Evolutionary conservation across 176 grass and related monocot species (phyloP).

Genomic region (Aechmea fasciata): DNA sequence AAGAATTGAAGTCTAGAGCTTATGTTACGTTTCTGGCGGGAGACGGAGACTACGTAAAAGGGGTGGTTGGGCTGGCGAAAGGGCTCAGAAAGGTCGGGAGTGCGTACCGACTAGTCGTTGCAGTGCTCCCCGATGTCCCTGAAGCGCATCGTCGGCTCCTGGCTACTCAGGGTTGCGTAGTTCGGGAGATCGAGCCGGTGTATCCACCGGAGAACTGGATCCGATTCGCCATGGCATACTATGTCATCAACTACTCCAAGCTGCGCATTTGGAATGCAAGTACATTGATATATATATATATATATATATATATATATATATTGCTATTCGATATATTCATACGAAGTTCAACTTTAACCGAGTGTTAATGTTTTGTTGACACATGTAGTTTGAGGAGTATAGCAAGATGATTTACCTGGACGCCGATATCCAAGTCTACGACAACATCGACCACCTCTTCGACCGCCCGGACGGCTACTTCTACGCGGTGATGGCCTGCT

Average conservation of each 20-base stretch:
- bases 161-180: not conserved
- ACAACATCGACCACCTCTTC: slow-evolving; percentile 2
- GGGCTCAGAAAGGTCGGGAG: not conserved
- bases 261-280: slow-evolving; percentile 8
- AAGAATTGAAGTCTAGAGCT: not conserved
- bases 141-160: not conserved
- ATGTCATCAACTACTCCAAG: slow-evolving; percentile 14
- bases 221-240: slow-evolving; percentile 6
- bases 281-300: not conserved
- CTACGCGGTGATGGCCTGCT: not conserved
- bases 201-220: slow-evolving; percentile 3
- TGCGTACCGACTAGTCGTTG: not conserved
- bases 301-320: not conserved
- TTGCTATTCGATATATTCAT: not conserved
- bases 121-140: slow-evolving; percentile 1
- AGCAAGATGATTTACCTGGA: slow-evolving; percentile 9
- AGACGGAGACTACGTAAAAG: slow-evolving; percentile 1
- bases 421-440: slow-evolving; percentile 8
- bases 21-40: slow-evolving; percentile 10
- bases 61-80: slow-evolving; percentile 2
- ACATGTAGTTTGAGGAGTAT: slow-evolving; percentile 5
- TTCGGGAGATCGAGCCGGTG: slow-evolving; percentile 13
- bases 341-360: no score
- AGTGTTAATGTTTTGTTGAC: not conserved
- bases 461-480: slow-evolving; percentile 5